Conservation (phyloP, 176 grass and related monocot genomes). For the Carex kokanica region DNA sequence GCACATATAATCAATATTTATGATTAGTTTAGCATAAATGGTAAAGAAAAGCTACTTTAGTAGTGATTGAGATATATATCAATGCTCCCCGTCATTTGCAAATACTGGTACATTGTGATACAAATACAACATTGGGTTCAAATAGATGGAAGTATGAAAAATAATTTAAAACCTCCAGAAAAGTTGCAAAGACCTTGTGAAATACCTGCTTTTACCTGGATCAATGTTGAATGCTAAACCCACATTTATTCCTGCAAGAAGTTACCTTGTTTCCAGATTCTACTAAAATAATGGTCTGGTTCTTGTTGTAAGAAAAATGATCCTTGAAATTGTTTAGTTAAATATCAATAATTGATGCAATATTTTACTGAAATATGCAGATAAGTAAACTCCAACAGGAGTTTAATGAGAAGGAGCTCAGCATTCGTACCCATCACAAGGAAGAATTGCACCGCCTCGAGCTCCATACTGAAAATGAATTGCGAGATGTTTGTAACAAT, state of each 20-base stretch:
- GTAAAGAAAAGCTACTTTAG: background rate
- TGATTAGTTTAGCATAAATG: background rate
- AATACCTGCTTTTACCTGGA: background rate
- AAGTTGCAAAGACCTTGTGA: background rate
- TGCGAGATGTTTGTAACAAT: slow-evolving; percentile 69
- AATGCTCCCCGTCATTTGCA: background rate
- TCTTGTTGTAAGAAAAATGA: background rate
- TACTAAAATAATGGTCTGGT: background rate
- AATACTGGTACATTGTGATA: background rate
- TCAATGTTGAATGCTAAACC: background rate
- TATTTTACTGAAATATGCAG: slow-evolving; percentile 35
- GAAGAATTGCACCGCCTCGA: slow-evolving; percentile 71
- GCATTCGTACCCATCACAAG: slow-evolving; percentile 57
- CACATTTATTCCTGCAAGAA: background rate
- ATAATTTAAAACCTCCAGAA: background rate
- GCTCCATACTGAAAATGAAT: slow-evolving; percentile 84
- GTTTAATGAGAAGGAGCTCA: slow-evolving; percentile 69
- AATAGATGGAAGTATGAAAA: background rate
- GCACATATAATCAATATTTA: background rate
- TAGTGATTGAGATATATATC: background rate
- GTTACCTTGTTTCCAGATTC: background rate
- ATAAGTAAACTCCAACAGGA: slow-evolving; percentile 70
- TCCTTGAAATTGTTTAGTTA: background rate
- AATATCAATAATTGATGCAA: background rate
- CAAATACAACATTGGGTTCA: background rate